These are phyloP conservation scores for Lophiotrema nucula DNA, from an alignment of 495 filamentous ascomycete genomes.

Conservation along the genomic window DNA sequence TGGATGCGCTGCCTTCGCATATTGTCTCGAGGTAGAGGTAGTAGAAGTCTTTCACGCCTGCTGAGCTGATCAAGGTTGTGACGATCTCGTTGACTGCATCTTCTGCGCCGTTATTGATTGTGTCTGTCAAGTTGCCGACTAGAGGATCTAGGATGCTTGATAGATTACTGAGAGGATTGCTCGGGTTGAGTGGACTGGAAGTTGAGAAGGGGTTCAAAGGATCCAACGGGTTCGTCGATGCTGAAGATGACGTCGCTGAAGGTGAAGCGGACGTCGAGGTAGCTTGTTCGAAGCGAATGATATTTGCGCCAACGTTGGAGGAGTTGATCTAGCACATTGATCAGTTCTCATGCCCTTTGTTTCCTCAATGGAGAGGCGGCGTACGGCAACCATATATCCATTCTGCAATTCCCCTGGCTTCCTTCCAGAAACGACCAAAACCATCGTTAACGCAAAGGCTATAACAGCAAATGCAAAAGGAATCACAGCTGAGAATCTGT, in stretches of 20 bases:
- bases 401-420: neutral
- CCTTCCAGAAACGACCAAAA: constrained; percentile 9
- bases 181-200: constrained; percentile 11
- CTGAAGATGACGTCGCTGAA: neutral
- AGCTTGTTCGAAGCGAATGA: constrained; percentile 12
- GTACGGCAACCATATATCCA: constrained; percentile 5
- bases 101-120: neutral
- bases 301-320: constrained; percentile 10
- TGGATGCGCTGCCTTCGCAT: constrained; percentile 1
- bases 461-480: constrained; percentile 1
- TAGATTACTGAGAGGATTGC: constrained; percentile 16
- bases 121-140: constrained; percentile 5
- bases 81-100: constrained; percentile 7
- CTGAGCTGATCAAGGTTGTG: neutral
- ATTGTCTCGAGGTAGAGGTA: neutral
- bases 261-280: constrained; percentile 3
- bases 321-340: constrained; percentile 9
- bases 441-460: constrained; percentile 10
- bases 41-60: constrained; percentile 5
- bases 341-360: neutral
- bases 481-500: constrained; percentile 5
- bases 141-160: neutral
- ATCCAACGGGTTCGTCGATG: constrained; percentile 8
- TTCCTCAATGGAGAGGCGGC: neutral
- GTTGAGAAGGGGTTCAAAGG: constrained; percentile 15